Percentiles rank a stretch among this genome's conserved stretches.
These are phyloP conservation scores for Rhizopogon roseolus DNA, from an alignment of 768 basidiomycete species.

Conservation along the genomic window DNA sequence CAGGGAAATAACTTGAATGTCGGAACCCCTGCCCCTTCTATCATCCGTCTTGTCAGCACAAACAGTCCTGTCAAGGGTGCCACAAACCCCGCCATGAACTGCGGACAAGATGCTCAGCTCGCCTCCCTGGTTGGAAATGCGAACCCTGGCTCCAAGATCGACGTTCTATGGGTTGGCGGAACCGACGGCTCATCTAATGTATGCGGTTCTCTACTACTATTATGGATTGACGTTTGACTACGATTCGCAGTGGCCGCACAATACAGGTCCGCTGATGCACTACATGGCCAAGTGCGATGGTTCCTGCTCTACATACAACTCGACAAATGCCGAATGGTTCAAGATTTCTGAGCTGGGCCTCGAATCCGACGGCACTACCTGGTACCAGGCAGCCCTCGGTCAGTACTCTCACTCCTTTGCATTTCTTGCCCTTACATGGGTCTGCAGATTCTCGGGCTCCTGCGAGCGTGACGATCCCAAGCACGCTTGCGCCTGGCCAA, in stretches of 20 bases:
- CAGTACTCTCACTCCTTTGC: slow-evolving; percentile 16
- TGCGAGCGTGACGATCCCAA: slow-evolving; percentile 41
- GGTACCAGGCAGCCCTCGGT: slow-evolving; percentile 51
- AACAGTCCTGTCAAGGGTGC: slow-evolving; percentile 54
- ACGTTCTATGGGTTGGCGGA: slow-evolving; percentile 49
- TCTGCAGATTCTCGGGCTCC: slow-evolving; percentile 30
- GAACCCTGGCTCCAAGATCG: slow-evolving; percentile 52
- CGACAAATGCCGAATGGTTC: slow-evolving; percentile 63
- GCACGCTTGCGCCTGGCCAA: slow-evolving; percentile 54
- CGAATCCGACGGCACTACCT: slow-evolving; percentile 28
- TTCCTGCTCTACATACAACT: slow-evolving; percentile 56
- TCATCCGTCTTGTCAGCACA: slow-evolving; percentile 41
- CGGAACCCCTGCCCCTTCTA: slow-evolving; percentile 24
- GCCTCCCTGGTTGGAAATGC: slow-evolving; percentile 51
- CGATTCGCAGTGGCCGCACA: slow-evolving; percentile 42
- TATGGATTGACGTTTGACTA: neutral
- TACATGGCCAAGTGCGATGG: slow-evolving; percentile 63
- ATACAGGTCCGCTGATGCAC: slow-evolving; percentile 65
- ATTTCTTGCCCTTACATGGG: neutral
- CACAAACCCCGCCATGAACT: slow-evolving; percentile 50
- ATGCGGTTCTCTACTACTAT: slow-evolving; percentile 2
- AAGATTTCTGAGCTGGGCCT: slow-evolving; percentile 56
- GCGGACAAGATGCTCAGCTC: slow-evolving; percentile 48
- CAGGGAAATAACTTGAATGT: slow-evolving; percentile 28
- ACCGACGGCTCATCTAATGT: slow-evolving; percentile 34